phyloP scores from a whole-genome alignment of 768 basidiomycete species.

The Termitomyces sp. region DNA sequence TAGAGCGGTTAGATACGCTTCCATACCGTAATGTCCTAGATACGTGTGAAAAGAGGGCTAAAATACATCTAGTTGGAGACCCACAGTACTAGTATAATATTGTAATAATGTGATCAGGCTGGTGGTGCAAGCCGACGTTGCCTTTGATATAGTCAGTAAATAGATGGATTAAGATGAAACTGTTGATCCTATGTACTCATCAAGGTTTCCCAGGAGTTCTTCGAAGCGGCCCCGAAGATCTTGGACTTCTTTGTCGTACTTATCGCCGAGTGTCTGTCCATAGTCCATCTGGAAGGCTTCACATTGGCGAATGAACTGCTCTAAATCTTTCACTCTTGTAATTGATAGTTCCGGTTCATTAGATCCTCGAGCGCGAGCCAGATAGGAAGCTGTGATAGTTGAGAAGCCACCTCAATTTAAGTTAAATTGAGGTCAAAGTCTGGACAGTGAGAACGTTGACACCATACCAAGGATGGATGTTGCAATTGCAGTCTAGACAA shows the following conservation, averaged over 20 bases:
- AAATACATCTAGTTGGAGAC: neutral
- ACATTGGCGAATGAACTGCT: slow-evolving; percentile 61
- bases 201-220: slow-evolving; percentile 38
- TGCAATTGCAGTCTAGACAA: slow-evolving; percentile 26
- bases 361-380: slow-evolving; percentile 64
- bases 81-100: neutral
- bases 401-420: slow-evolving; percentile 47
- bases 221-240: slow-evolving; percentile 37
- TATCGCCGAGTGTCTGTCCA: slow-evolving; percentile 33
- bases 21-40: too few species aligned
- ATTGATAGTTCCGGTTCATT: slow-evolving; percentile 66
- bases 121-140: slow-evolving; percentile 15
- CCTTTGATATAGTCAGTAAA: slow-evolving; percentile 1
- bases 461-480: slow-evolving; percentile 31
- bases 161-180: neutral
- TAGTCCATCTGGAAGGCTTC: slow-evolving; percentile 53
- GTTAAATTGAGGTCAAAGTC: neutral
- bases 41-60: neutral
- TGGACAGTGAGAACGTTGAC: neutral
- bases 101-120: slow-evolving; percentile 2
- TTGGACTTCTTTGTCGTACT: slow-evolving; percentile 29
- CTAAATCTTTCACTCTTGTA: slow-evolving; percentile 50
- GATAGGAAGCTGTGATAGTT: slow-evolving; percentile 65
- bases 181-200: slow-evolving; percentile 22
- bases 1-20: too few species aligned